These are phyloP conservation scores for Jaapia argillacea DNA, from an alignment of 768 basidiomycete genomes.

Conservation along the genomic window DNA sequence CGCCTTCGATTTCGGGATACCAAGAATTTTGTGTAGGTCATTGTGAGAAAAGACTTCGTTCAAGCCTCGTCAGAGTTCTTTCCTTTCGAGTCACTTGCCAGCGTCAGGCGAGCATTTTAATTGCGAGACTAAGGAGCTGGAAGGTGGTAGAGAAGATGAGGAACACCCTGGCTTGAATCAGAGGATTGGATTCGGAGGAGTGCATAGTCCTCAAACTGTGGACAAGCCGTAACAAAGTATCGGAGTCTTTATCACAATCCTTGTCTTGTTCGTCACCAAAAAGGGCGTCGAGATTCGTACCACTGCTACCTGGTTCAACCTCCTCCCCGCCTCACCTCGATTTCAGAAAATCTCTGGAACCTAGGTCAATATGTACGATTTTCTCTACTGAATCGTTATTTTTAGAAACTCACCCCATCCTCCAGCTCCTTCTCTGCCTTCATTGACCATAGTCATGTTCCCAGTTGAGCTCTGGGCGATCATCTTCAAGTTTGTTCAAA, in stretches of 20 bases:
- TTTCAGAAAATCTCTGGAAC: no score
- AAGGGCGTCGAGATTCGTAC: constrained; percentile 53
- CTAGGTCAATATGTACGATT: no score
- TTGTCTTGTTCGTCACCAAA: constrained; percentile 44
- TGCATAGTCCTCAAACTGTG: constrained; percentile 11
- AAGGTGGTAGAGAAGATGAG: constrained; percentile 2
- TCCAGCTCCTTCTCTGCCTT: no score
- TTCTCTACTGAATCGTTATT: no score
- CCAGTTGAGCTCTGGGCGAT: no score
- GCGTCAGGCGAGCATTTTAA: constrained; percentile 4
- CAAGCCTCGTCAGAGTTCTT: constrained; percentile 17
- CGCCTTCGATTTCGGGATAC: constrained; percentile 36
- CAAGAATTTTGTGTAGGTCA: constrained; percentile 68
- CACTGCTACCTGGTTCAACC: no score
- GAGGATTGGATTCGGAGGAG: constrained; percentile 18
- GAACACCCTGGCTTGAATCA: constrained; percentile 9
- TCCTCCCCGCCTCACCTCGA: no score
- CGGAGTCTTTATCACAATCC: constrained; percentile 32
- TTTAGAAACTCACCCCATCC: no score
- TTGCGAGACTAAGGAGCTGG: no score
- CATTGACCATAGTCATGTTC: no score
- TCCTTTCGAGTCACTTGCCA: constrained; percentile 9
- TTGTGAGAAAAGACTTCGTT: constrained; percentile 50
- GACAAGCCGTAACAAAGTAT: constrained; percentile 10
- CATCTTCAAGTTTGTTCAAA: no score